Evolutionary conservation across 2,329 filamentous ascomycete genomes (phyloP).

Genomic region (Penicillium sp.): DNA sequence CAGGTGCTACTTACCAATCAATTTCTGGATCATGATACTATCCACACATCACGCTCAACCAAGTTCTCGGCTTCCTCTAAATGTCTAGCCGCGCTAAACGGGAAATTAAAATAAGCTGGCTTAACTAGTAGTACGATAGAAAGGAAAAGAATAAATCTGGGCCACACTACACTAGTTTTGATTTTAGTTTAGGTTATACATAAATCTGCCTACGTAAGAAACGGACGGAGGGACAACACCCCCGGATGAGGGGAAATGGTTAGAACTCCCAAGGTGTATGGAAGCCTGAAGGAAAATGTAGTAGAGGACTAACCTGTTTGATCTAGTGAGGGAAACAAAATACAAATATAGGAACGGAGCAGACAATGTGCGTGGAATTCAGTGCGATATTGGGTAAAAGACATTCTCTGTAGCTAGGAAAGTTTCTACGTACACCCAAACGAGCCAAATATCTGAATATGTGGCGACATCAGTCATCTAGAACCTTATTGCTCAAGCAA

Average conservation of each 20-base stretch:
- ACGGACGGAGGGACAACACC: not conserved
- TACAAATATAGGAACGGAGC: not conserved
- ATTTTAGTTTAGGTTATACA: not conserved
- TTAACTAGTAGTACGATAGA: not conserved
- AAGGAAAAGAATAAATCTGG: not conserved
- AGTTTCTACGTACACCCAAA: no score
- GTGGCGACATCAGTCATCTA: not conserved
- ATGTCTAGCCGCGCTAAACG: constrained; percentile 2
- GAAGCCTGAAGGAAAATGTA: not conserved
- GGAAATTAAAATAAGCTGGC: not conserved
- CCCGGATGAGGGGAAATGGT: no score
- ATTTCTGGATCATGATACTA: not conserved
- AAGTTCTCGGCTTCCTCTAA: not conserved
- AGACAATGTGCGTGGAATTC: not conserved
- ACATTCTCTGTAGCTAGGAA: not conserved
- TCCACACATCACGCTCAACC: not conserved
- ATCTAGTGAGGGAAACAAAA: not conserved
- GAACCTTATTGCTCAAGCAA: not conserved
- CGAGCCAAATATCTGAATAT: not conserved
- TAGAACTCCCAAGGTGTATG: not conserved
- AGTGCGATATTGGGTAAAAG: constrained; percentile 11
- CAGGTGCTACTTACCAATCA: not conserved
- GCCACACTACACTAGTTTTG: not conserved
- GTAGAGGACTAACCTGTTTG: not conserved
- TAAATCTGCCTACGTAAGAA: not conserved